Base-by-base conservation (phyloP, 306 rosid genomes). In the Oemleria cerasiformis region DNA sequence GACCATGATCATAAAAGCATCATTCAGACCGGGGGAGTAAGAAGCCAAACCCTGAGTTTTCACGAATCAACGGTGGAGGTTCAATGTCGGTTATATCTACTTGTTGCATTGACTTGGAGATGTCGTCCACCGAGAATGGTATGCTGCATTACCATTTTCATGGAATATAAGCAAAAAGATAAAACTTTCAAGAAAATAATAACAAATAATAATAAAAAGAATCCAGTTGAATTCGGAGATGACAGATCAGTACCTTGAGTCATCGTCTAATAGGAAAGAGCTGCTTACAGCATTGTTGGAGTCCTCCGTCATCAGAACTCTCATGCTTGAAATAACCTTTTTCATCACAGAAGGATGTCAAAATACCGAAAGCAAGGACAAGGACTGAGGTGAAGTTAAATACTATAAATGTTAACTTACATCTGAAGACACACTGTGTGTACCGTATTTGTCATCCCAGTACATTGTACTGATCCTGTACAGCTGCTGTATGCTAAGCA, bases 391-490 rank as follows among this genome's bases (percentile, higher is more conserved):
- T 30, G 4, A 38, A 40, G 53, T 9, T 42, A n/a, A 13, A 13
- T 20, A 49, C 17, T 25, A 44, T n/a, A 5, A 64, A 73, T 36
- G 75, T 61, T 63, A 30, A 84, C 96, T 80, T 88, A 95, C 99
- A 20, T 95, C 96, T 30, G 99, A 71, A 79, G 97, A 92, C 67
- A 95, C 99, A 20, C 97, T 95, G 79, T 95, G 99, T 8, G 99
- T 95, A 56, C 99, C 99, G 25, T 92, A 95, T 77, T 95, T 95
- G 83, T 95, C 99, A 74, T 95, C 99, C 99, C 99, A 95, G 80
- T 95, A 95, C 99, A 95, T 95, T 64, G 99, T 95, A 85, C 99
- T 89, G 78, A 95, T 95, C 80, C 99, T 88, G 82, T 95, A 95
- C 81, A 95, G 72, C 74, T 95, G 99, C 80, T 95, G 99, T 77